Percentiles rank a stretch among this genome's conserved stretches.
phyloP scores from a whole-genome alignment of 169 alveolate genomes.

The Eimeria maxima region DNA sequence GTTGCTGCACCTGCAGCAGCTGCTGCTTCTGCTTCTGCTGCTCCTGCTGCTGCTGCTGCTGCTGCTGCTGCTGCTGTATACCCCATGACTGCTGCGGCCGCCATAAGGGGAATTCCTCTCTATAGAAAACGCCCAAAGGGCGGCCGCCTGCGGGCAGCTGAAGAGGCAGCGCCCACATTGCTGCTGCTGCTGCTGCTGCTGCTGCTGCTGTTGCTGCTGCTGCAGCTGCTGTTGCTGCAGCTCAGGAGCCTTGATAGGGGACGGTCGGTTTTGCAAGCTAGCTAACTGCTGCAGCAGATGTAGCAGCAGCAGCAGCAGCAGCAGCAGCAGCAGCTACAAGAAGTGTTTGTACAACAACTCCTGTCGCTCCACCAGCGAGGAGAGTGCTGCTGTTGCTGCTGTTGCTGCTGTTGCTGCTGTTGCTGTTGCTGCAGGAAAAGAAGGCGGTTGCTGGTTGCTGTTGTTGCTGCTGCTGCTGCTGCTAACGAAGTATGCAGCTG shows the following conservation, averaged over 20 bases:
- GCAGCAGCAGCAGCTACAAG: too few relatives aligned
- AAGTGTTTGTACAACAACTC: background rate
- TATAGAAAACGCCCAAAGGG: background rate
- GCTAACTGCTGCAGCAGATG: slow-evolving; percentile 6
- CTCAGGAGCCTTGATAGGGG: too few relatives aligned
- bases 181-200: background rate
- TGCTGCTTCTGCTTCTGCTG: too few relatives aligned
- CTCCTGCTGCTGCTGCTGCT: slow-evolving; percentile 35
- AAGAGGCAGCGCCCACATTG: slow-evolving; percentile 24
- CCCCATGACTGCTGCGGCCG: background rate
- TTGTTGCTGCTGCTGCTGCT: too few relatives aligned
- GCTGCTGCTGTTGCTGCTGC: slow-evolving; percentile 12
- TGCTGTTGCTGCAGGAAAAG: background rate
- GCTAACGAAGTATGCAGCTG: too few relatives aligned
- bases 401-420: background rate
- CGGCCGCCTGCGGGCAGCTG: slow-evolving; percentile 36
- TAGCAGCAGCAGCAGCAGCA: background rate
- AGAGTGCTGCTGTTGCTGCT: background rate
- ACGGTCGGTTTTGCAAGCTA: too few relatives aligned
- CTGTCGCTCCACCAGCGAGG: too few relatives aligned
- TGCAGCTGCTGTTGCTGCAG: too few relatives aligned
- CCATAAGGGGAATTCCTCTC: background rate
- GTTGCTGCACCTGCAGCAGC: too few relatives aligned
- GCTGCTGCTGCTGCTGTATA: background rate
- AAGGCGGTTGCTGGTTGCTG: too few relatives aligned